Evolutionary conservation across 768 basidiomycete genomes (phyloP).

Genomic region (Rhizopogon roseolus): DNA sequence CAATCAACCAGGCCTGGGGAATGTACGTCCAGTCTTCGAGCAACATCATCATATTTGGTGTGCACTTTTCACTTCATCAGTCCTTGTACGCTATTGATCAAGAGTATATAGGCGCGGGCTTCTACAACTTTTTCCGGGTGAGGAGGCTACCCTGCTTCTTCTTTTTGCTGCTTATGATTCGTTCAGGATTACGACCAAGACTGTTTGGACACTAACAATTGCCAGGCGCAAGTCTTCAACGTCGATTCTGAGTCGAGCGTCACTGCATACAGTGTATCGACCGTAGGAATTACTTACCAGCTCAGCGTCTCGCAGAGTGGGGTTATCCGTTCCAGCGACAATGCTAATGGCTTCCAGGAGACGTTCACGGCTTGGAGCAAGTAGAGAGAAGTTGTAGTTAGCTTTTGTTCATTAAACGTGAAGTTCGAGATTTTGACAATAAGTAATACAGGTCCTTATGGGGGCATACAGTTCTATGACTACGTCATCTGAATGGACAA

Average conservation of each 20-base stretch:
- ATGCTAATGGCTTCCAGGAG: conserved; percentile 41
- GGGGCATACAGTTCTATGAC: neutral
- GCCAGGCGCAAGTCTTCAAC: conserved; percentile 39
- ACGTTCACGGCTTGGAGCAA: conserved; percentile 31
- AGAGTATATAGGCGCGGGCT: conserved; percentile 33
- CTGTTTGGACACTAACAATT: conserved; percentile 33
- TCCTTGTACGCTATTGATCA: conserved; percentile 1
- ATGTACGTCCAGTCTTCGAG: conserved; percentile 36
- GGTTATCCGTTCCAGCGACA: conserved; percentile 31
- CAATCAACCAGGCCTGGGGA: conserved; percentile 35
- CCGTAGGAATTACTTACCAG: conserved; percentile 39
- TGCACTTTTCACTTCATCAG: neutral
- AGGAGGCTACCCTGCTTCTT: neutral
- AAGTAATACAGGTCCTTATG: neutral
- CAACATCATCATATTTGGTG: conserved; percentile 42
- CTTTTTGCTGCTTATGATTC: neutral
- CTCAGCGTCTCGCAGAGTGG: conserved; percentile 31
- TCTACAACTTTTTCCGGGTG: conserved; percentile 52
- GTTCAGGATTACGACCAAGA: conserved; percentile 34
- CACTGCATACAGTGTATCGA: conserved; percentile 42
- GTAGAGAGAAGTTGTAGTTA: neutral
- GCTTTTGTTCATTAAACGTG: neutral
- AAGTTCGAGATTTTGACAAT: neutral
- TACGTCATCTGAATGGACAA: neutral
- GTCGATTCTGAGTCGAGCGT: conserved; percentile 38